Evolutionary conservation across 1,139 yeast species (phyloP).

Genomic region (Hansenula lynferdii): DNA sequence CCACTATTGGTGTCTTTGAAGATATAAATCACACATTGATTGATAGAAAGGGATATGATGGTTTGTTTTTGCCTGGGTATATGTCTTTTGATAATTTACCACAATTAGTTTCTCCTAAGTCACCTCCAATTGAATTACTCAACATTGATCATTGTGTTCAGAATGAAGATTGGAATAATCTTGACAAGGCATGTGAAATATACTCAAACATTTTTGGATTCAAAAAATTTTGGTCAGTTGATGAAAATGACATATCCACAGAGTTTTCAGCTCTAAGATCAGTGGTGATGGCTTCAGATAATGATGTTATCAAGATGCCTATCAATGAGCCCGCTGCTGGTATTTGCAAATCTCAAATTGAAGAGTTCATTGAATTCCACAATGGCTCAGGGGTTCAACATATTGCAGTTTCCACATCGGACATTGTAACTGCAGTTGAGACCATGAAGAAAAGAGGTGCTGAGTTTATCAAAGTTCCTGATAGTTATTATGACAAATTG

Average conservation of each 20-base stretch:
- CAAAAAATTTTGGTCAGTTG: slow-evolving; percentile 80
- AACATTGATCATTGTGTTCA: slow-evolving; percentile 77
- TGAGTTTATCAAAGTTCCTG: slow-evolving; percentile 60
- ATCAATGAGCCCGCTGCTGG: slow-evolving; percentile 80
- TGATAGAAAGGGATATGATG: slow-evolving; percentile 37
- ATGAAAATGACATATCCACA: slow-evolving; percentile 68
- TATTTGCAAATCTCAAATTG: slow-evolving; percentile 65
- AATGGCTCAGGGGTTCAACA: slow-evolving; percentile 86
- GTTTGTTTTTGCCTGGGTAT: slow-evolving; percentile 58
- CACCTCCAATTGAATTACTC: slow-evolving; percentile 34
- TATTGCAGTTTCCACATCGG: slow-evolving; percentile 58
- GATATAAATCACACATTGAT: slow-evolving; percentile 70
- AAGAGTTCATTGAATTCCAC: slow-evolving; percentile 71
- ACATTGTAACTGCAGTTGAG: slow-evolving; percentile 55
- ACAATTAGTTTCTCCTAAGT: too few relatives aligned
- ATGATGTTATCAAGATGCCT: slow-evolving; percentile 70
- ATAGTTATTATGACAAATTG: slow-evolving; percentile 49
- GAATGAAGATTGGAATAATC: slow-evolving; percentile 66
- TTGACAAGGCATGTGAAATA: slow-evolving; percentile 51
- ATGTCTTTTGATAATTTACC: slow-evolving; percentile 13
- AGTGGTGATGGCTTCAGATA: slow-evolving; percentile 69
- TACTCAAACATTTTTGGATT: slow-evolving; percentile 66
- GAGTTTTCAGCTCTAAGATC: slow-evolving; percentile 65
- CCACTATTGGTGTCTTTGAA: slow-evolving; percentile 54
- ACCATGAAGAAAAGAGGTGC: slow-evolving; percentile 55